Evolutionary conservation across 2,329 filamentous ascomycete species (phyloP), one percentile per base, ranked within the genome.

Genomic region (Massarina eburnea): DNA sequence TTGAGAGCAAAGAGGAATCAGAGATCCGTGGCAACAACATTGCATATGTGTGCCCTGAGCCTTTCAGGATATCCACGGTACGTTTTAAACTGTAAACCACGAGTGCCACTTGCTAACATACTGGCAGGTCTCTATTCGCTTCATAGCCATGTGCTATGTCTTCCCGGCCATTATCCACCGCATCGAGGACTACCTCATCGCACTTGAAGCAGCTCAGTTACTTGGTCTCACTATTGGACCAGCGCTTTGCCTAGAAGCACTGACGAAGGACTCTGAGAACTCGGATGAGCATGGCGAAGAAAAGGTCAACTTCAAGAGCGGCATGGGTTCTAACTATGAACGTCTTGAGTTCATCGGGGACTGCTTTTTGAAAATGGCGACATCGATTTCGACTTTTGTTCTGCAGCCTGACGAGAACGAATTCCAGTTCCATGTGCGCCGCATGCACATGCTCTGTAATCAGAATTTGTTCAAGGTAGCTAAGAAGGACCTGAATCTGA

Each of bases 271-370:
- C 59, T 91, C 87, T 1, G 88, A 95, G 55, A 91, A 91, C 53
- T 85, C 84, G 0, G 86, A 87, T 7, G 89, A 95, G 29, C 81
- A 89, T 49, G 77, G 76, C 0, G 75, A 80, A 26, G 78, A 86
- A 45, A 81, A 87, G 30, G 71, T 89, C 41, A 88, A 91, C 55
- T 84, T 91, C 37, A 88, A 91, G 57, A 76, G 80, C 38, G 91
- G 91, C 2, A 96, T 96, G 90, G 90, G 91, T 1, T 86, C 85
- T 30, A 97, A 97, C 58, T 99, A 99, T 60, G 94, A 99, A 68
- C 82, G 94, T 10, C 78, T 97, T 0, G 94, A 99, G 61, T 95
- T 96, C 48, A 78, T 97, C 2, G 94, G 94, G 0, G 94, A 99
- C 66, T 88, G 86, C 26, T 96, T 96, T 61, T 77, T 99, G 48